Conservation (phyloP, 345 rosid genomes). For the Linum trigynum region DNA sequence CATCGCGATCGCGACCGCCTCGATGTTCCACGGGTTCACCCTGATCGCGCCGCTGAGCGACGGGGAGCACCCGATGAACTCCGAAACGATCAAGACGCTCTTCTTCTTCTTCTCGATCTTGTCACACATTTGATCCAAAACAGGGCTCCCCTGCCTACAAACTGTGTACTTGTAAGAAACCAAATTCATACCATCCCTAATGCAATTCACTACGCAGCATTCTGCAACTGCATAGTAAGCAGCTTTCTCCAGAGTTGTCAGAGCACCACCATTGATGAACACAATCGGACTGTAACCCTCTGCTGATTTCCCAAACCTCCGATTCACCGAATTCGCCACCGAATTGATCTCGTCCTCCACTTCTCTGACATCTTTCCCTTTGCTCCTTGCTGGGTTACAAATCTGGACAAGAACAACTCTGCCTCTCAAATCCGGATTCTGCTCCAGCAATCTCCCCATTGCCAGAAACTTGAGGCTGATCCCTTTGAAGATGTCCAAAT, state of each 20-base stretch:
- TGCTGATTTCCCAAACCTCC: conserved; percentile 25
- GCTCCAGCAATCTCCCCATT: conserved; percentile 50
- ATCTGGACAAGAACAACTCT: conserved; percentile 65
- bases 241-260: conserved; percentile 47
- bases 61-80: conserved; percentile 85
- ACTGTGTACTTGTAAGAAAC: conserved; percentile 71
- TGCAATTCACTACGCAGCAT: conserved; percentile 68
- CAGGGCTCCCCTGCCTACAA: conserved; percentile 61
- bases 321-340: conserved; percentile 39
- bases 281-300: conserved; percentile 61
- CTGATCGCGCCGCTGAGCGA: conserved; percentile 83
- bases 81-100: conserved; percentile 74
- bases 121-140: conserved; percentile 39
- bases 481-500: conserved; percentile 74
- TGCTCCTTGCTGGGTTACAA: conserved; percentile 67
- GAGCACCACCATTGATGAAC: conserved; percentile 35
- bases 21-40: conserved; percentile 77
- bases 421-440: conserved; percentile 32
- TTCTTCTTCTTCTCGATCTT: conserved; percentile 23
- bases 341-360: conserved; percentile 33
- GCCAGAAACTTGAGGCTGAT: conserved; percentile 65
- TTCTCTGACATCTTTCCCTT: conserved; percentile 64
- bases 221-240: conserved; percentile 63
- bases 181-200: conserved; percentile 88
- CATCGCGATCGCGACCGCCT: conserved; percentile 56